Percentiles rank a stretch among this genome's conserved stretches.
phyloP scores from a whole-genome alignment of 805 yeast species.

The Blastobotrys peoriensis region DNA sequence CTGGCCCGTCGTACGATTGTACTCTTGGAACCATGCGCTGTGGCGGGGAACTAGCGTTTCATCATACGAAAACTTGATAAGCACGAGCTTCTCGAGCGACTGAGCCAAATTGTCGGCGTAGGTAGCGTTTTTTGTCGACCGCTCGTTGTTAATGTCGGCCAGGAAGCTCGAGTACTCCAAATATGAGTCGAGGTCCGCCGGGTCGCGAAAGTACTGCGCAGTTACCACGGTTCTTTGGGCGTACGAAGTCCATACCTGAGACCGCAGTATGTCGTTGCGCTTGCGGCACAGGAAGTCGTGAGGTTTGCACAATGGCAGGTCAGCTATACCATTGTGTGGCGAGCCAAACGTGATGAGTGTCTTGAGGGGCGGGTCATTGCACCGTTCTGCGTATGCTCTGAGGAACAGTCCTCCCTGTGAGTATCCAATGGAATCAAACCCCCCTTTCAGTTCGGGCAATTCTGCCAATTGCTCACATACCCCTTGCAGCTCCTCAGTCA shows the following conservation, averaged over 20 bases:
- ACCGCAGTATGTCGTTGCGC: conserved; percentile 48
- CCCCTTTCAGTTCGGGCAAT: conserved; percentile 42
- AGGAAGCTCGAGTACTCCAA: conserved; percentile 51
- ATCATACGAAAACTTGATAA: conserved; percentile 57
- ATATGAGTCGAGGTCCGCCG: conserved; percentile 47
- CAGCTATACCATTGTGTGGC: conserved; percentile 71
- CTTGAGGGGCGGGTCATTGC: conserved; percentile 40
- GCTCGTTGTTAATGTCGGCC: conserved; percentile 64
- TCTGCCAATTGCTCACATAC: conserved; percentile 51
- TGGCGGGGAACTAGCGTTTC: conserved; percentile 68
- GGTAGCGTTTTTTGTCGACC: conserved; percentile 29
- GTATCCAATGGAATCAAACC: conserved; percentile 71
- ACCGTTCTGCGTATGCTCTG: conserved; percentile 59
- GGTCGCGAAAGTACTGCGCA: conserved; percentile 74
- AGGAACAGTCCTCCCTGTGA: conserved; percentile 81
- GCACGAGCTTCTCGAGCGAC: conserved; percentile 45
- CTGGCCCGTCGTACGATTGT: conserved; percentile 38
- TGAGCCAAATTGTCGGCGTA: conserved; percentile 40
- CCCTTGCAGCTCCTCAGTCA: conserved; percentile 45
- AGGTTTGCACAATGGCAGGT: conserved; percentile 53
- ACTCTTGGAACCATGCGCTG: conserved; percentile 57
- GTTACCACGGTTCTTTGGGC: conserved; percentile 56
- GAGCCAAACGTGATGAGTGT: conserved; percentile 70
- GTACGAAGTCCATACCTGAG: conserved; percentile 52
- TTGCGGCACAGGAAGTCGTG: conserved; percentile 55